phyloP scores from a whole-genome alignment of 2,329 filamentous ascomycete genomes.

The Cordyceps pruinosa region DNA sequence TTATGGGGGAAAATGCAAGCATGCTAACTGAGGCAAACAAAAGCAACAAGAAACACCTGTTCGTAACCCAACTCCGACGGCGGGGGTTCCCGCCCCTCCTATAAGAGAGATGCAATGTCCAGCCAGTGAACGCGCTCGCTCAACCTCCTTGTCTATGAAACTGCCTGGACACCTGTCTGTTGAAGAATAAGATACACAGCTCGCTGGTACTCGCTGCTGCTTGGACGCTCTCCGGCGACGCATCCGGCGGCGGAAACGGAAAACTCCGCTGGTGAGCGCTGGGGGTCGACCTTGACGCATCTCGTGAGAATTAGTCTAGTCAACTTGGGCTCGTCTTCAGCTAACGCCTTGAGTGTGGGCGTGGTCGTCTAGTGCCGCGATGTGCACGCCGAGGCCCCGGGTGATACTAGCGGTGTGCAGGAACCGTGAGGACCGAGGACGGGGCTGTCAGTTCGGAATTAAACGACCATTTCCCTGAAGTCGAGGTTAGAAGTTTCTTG shows the following conservation, averaged over 20 bases:
- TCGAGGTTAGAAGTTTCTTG: not conserved
- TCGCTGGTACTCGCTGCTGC: too few species aligned
- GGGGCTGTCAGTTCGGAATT: constrained; percentile 25
- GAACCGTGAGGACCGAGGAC: constrained; percentile 9
- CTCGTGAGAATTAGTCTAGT: too few species aligned
- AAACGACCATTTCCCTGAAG: constrained; percentile 41
- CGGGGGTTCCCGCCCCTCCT: not conserved
- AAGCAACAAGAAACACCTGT: not conserved
- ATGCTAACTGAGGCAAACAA: not conserved
- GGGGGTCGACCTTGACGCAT: too few species aligned
- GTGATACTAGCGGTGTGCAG: not conserved
- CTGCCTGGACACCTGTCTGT: not conserved
- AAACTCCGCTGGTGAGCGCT: too few species aligned
- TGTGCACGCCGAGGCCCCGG: not conserved
- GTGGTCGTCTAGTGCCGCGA: too few species aligned
- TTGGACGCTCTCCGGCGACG: too few species aligned
- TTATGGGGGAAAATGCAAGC: not conserved
- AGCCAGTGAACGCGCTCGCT: not conserved
- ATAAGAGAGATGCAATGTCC: not conserved
- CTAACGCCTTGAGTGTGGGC: too few species aligned
- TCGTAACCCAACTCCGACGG: not conserved
- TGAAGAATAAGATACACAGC: not conserved
- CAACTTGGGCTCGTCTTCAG: too few species aligned
- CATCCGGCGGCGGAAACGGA: too few species aligned
- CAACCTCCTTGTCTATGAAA: not conserved